Evolutionary conservation across 495 filamentous ascomycete genomes (phyloP), one percentile per base, ranked within the genome.

Genomic region (Echria macrotheca): DNA sequence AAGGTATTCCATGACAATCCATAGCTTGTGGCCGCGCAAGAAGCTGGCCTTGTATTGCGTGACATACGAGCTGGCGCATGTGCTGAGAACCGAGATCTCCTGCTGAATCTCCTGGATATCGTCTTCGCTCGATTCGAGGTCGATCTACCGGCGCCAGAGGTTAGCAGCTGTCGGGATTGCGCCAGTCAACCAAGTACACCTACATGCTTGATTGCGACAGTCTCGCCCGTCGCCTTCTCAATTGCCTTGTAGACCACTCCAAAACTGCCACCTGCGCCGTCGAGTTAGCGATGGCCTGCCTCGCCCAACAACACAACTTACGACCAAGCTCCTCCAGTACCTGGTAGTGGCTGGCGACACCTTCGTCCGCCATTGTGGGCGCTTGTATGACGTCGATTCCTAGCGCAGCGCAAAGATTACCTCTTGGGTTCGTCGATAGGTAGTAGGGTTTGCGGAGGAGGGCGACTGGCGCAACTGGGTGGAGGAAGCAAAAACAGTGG

Each of bases 1-100:
- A 25, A 95, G 74, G 61, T 86, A 98, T 69, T 98, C 93, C 93
- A 98, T 98, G 41, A 98, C 89, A 60, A 98, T 98, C 93, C 93
- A 98, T 69, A 98, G 70, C 67, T 98, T 96, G 57, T 88, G 85
- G 23, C 93, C 93, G 57, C 89, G 84, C 15, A 97, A 73, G 65
- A 96, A 98, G 63, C 89, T 95, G 14, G 89, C 86, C 67, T 89
- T 91, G 76, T 98, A 98, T 58, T 95, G 87, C 24, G 93, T 96
- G 61, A 98, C 91, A 63, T 83, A 96, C 23, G 83, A 85, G 59
- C 89, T 95, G 47, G 86, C 82, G 70, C 94, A 96, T 52, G 93
- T 95, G 64, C 89, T 89, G 50, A 98, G 79, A 24, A 97, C 89
- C 21, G 89, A 85, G 58, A 98, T 98, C 68, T 98, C 93, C 62